These are phyloP conservation scores for Trichoderma sp. DNA, from an alignment of 2,329 filamentous ascomycete genomes.

Conservation along the genomic window DNA sequence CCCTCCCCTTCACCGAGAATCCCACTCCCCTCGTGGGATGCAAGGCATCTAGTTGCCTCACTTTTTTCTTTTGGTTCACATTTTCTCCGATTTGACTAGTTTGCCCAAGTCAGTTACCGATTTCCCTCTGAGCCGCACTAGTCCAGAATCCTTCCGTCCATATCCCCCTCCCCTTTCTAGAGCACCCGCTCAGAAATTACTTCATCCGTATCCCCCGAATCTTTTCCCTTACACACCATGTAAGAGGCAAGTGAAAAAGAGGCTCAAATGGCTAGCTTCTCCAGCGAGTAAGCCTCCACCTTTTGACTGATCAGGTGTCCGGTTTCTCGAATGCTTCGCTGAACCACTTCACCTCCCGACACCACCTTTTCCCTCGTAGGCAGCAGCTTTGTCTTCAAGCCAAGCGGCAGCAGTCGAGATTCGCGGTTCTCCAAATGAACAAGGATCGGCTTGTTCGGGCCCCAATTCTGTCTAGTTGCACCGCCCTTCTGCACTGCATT, in stretches of 20 bases:
- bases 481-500: conserved; percentile 38
- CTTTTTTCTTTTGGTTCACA: not conserved
- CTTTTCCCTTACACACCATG: not conserved
- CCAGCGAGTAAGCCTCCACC: conserved; percentile 78
- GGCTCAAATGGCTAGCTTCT: conserved; percentile 66
- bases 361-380: conserved; percentile 58
- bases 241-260: not conserved
- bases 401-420: conserved; percentile 63
- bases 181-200: not conserved
- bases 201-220: not conserved
- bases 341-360: conserved; percentile 66
- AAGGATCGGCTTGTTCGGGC: conserved; percentile 43
- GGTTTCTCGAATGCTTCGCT: conserved; percentile 68
- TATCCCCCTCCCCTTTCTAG: not conserved
- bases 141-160: conserved; percentile 3
- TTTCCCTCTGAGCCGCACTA: conserved; percentile 7
- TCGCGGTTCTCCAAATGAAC: conserved; percentile 43
- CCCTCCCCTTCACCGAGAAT: conserved; percentile 3
- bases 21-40: not conserved
- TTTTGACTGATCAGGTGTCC: conserved; percentile 75
- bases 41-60: conserved; percentile 2
- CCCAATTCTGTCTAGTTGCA: conserved; percentile 29
- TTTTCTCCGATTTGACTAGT: not conserved
- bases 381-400: conserved; percentile 59
- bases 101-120: not conserved